A percentile compares a stretch with the other conserved stretches of the same genome.
Evolutionary conservation across 495 filamentous ascomycete genomes (phyloP).

Genomic region (Talaromyces nanjingensis): DNA sequence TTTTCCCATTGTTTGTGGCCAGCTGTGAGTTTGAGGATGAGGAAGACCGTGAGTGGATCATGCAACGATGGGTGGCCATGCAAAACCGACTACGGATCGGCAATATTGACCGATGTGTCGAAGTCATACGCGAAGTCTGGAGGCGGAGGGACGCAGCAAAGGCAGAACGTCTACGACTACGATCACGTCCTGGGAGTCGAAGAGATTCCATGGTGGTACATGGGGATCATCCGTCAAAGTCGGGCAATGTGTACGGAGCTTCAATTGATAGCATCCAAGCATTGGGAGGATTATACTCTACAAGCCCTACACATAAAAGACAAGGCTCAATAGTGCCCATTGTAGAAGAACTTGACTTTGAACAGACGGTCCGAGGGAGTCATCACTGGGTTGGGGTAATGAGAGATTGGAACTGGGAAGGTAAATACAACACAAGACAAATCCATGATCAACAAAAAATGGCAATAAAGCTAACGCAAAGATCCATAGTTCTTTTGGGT

Average conservation of each 20-base stretch:
- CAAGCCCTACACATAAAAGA: conserved; percentile 13
- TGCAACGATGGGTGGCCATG: conserved; percentile 58
- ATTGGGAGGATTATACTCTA: not conserved
- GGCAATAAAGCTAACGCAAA: conserved; percentile 4
- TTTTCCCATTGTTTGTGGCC: conserved; percentile 67
- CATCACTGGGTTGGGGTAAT: conserved; percentile 76
- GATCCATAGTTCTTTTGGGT: conserved; percentile 33
- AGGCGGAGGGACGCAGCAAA: conserved; percentile 47
- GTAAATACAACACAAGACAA: conserved; percentile 33
- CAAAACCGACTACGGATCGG: conserved; percentile 60
- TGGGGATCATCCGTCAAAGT: not conserved
- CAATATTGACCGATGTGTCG: conserved; percentile 64
- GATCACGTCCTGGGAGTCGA: conserved; percentile 9
- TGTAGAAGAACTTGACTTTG: conserved; percentile 49
- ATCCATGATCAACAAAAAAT: conserved; percentile 5
- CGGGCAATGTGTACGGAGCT: not conserved
- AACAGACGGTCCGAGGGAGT: conserved; percentile 59
- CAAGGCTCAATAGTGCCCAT: conserved; percentile 26
- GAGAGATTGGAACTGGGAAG: conserved; percentile 75
- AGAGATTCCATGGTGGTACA: conserved; percentile 11
- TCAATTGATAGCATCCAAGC: not conserved
- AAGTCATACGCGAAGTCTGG: conserved; percentile 72
- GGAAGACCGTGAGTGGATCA: conserved; percentile 64
- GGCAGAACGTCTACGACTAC: conserved; percentile 19
- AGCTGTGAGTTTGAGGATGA: conserved; percentile 57